Conservation (phyloP, 176 grass and related monocot species). For the Oryza punctata region DNA sequence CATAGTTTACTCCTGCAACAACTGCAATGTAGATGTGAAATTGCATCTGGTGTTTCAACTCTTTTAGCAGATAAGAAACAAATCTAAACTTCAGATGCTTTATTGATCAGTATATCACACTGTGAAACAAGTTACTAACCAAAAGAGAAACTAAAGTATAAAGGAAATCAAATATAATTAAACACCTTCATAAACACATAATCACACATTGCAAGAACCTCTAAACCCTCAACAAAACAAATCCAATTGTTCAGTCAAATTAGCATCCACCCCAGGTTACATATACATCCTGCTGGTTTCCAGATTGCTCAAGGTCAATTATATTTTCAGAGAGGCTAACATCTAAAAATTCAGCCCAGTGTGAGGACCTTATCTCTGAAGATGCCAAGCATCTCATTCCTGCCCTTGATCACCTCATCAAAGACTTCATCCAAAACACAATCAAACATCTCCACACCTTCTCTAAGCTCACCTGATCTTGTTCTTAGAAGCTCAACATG, state of each 20-base stretch:
- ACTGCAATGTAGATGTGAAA: neutral
- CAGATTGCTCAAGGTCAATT: neutral
- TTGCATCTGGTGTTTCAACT: conserved; percentile 5
- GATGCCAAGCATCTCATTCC: conserved; percentile 92
- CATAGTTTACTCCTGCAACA: neutral
- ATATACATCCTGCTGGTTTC: neutral
- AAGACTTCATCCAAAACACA: conserved; percentile 77
- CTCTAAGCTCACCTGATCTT: conserved; percentile 63
- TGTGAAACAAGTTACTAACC: conserved; percentile 36
- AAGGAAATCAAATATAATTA: neutral
- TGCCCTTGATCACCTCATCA: conserved; percentile 83
- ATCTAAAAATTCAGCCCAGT: conserved; percentile 32
- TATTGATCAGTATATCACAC: neutral
- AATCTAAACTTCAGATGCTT: neutral
- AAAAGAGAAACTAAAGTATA: neutral
- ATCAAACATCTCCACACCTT: conserved; percentile 73
- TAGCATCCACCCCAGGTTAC: conserved; percentile 8
- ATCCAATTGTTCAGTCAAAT: conserved; percentile 24
- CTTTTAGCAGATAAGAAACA: neutral
- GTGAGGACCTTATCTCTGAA: conserved; percentile 66
- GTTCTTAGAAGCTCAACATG: conserved; percentile 58
- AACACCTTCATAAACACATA: conserved; percentile 8
- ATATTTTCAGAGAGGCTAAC: conserved; percentile 29
- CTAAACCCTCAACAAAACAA: conserved; percentile 42
- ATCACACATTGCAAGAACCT: conserved; percentile 2